Percentiles rank a stretch among this genome's conserved stretches.
Conservation (phyloP, 2,329 filamentous ascomycete genomes). For the Thelonectria discophora region DNA sequence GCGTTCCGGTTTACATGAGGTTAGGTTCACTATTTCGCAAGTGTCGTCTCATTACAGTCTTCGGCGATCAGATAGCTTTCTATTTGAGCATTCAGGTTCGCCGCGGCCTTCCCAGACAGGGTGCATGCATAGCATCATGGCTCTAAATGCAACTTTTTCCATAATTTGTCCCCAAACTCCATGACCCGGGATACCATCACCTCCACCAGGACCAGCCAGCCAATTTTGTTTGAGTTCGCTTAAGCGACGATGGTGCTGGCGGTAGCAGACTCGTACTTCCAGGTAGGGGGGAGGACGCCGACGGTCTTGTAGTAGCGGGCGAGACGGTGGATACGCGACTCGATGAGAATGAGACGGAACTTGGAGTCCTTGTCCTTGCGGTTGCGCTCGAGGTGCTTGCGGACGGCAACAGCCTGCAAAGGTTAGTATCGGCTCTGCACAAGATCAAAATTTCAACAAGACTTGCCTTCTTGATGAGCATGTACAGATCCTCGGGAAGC, state of each 20-base stretch:
- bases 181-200: slow-evolving; percentile 51
- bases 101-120: slow-evolving; percentile 46
- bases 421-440: slow-evolving; percentile 11
- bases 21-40: slow-evolving; percentile 35
- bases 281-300: slow-evolving; percentile 85
- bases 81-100: slow-evolving; percentile 47
- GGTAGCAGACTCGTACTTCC: slow-evolving; percentile 98
- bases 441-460: not conserved
- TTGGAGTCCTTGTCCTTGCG: slow-evolving; percentile 99
- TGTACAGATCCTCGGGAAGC: slow-evolving; percentile 99
- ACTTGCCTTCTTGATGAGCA: slow-evolving; percentile 99
- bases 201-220: slow-evolving; percentile 38
- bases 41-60: slow-evolving; percentile 41
- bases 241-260: slow-evolving; percentile 94
- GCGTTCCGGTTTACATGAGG: slow-evolving; percentile 37
- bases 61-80: slow-evolving; percentile 48
- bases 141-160: slow-evolving; percentile 57
- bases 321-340: slow-evolving; percentile 99
- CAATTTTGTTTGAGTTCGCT: slow-evolving; percentile 48
- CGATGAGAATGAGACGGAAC: slow-evolving; percentile 99
- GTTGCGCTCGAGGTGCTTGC: slow-evolving; percentile 99
- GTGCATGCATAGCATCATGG: slow-evolving; percentile 51
- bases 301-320: slow-evolving; percentile 99
- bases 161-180: slow-evolving; percentile 56
- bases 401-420: slow-evolving; percentile 87